Evolutionary conservation across 805 yeast species (phyloP).

Genomic region (Crinitomyces ghanaensis): DNA sequence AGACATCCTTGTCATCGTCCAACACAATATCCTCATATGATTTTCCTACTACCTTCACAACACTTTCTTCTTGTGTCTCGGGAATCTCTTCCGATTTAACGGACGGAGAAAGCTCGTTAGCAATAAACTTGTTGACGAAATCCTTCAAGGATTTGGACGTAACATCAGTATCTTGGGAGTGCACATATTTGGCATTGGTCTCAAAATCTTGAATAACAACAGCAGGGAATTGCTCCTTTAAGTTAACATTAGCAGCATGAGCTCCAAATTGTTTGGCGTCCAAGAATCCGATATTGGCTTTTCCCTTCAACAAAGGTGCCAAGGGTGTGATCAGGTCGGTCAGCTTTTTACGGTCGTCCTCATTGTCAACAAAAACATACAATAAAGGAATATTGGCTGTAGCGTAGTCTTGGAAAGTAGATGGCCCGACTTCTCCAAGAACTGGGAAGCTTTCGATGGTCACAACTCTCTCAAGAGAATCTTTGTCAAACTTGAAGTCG

Average conservation of each 20-base stretch:
- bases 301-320: slow-evolving; percentile 69
- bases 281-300: slow-evolving; percentile 76
- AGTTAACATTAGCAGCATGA: slow-evolving; percentile 78
- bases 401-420: slow-evolving; percentile 67
- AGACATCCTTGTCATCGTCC: slow-evolving; percentile 55
- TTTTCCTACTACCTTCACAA: slow-evolving; percentile 68
- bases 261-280: slow-evolving; percentile 70
- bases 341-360: slow-evolving; percentile 52
- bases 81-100: slow-evolving; percentile 84
- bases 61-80: slow-evolving; percentile 59
- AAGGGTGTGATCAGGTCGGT: slow-evolving; percentile 42
- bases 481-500: slow-evolving; percentile 24
- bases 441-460: slow-evolving; percentile 61
- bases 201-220: slow-evolving; percentile 72
- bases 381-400: slow-evolving; percentile 66
- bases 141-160: slow-evolving; percentile 42
- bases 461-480: slow-evolving; percentile 38
- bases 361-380: slow-evolving; percentile 70
- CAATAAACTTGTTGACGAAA: slow-evolving; percentile 52
- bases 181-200: slow-evolving; percentile 65
- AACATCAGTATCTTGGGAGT: slow-evolving; percentile 46
- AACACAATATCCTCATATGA: slow-evolving; percentile 62
- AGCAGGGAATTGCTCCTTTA: slow-evolving; percentile 73
- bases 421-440: slow-evolving; percentile 79
- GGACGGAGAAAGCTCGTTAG: slow-evolving; percentile 57